phyloP scores from a whole-genome alignment of 2,329 filamentous ascomycete genomes.

The Chrysosporium queenslandicum region DNA sequence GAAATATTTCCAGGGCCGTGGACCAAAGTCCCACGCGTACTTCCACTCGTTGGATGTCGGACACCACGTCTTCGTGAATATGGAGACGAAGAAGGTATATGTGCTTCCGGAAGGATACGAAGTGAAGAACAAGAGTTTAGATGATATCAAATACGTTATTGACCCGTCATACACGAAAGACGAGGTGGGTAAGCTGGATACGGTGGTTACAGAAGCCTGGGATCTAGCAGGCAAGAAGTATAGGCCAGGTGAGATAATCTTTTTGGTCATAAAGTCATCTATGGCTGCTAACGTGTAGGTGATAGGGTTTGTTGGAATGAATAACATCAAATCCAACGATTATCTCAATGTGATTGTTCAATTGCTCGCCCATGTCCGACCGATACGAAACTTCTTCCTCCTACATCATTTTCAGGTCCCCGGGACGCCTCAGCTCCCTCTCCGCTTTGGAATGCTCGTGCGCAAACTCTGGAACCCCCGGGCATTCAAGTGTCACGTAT shows the following conservation, averaged over 20 bases:
- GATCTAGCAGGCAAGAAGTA: slow-evolving; percentile 78
- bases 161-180: slow-evolving; percentile 74
- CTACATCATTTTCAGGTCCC: slow-evolving; percentile 63
- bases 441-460: slow-evolving; percentile 78
- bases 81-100: slow-evolving; percentile 50
- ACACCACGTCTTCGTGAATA: slow-evolving; percentile 97
- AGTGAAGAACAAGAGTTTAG: slow-evolving; percentile 83
- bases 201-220: slow-evolving; percentile 49
- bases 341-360: slow-evolving; percentile 95
- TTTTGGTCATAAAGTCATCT: no score
- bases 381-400: slow-evolving; percentile 83
- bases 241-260: slow-evolving; percentile 50
- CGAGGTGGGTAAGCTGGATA: slow-evolving; percentile 73
- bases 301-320: slow-evolving; percentile 83
- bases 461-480: slow-evolving; percentile 97
- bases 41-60: slow-evolving; percentile 91
- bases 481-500: slow-evolving; percentile 93
- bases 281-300: slow-evolving; percentile 3
- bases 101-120: slow-evolving; percentile 87
- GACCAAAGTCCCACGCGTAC: slow-evolving; percentile 90
- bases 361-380: slow-evolving; percentile 77
- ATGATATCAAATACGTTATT: slow-evolving; percentile 96
- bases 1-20: slow-evolving; percentile 93
- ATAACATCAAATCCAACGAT: slow-evolving; percentile 99
- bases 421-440: slow-evolving; percentile 64